Conservation (phyloP, 2,329 filamentous ascomycete genomes). For the Sporothrix luriei region DNA sequence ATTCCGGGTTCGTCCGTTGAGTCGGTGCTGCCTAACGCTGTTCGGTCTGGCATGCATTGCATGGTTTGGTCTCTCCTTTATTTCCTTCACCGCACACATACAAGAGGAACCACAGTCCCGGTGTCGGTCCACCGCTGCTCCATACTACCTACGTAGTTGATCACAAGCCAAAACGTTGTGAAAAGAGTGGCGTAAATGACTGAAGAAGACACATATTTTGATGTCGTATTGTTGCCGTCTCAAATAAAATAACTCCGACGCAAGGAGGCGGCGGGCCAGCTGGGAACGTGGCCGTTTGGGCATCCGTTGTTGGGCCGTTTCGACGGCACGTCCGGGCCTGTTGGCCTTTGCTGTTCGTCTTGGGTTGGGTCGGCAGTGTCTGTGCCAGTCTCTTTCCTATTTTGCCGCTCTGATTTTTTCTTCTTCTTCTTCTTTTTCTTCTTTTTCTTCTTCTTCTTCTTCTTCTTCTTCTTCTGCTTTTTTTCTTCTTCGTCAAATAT, state of each 20-base stretch:
- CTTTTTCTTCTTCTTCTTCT: not conserved
- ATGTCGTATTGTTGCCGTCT: not conserved
- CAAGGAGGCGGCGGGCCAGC: not conserved
- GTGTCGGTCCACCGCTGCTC: constrained; percentile 1
- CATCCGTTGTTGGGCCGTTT: not conserved
- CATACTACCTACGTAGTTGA: not conserved
- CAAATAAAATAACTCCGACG: constrained; percentile 8
- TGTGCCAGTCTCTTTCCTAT: constrained; percentile 7
- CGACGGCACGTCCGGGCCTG: constrained; percentile 12
- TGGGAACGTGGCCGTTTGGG: constrained; percentile 4
- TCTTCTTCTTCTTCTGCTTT: not conserved
- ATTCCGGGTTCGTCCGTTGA: constrained; percentile 19
- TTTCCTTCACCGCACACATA: not conserved
- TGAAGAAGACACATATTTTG: not conserved
- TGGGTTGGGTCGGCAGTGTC: not conserved
- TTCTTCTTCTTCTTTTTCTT: not conserved
- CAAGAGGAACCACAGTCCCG: constrained; percentile 8
- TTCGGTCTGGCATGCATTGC: not conserved
- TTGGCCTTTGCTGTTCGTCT: not conserved
- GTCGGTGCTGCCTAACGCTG: not conserved
- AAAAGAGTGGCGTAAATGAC: not conserved
- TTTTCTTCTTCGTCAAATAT: not conserved
- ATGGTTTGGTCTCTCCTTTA: not conserved
- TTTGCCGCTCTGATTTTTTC: not conserved
- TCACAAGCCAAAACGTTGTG: constrained; percentile 12